These are phyloP conservation scores for Plasmodium cynomolgi DNA, from an alignment of 169 alveolate species.

Conservation along the genomic window DNA sequence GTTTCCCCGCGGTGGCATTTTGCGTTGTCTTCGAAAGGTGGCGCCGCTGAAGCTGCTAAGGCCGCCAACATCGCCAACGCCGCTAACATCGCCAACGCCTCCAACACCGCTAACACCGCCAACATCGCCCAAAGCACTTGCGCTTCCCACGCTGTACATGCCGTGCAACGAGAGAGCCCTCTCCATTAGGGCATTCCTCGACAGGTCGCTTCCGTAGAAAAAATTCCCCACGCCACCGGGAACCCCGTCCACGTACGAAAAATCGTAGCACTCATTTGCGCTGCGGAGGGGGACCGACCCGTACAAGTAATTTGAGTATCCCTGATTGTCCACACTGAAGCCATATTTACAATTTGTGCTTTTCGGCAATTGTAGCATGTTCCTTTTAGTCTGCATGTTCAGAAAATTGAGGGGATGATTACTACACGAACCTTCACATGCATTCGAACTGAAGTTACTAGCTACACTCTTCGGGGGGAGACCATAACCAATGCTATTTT, in stretches of 20 bases:
- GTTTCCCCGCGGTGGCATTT: not conserved
- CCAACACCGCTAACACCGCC: not conserved
- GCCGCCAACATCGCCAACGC: not conserved
- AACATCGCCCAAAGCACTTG: not conserved
- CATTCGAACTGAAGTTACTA: not conserved
- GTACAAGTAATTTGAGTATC: slow-evolving; percentile 29
- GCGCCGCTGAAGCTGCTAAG: not conserved
- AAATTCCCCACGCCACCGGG: not conserved
- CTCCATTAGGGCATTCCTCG: slow-evolving; percentile 26
- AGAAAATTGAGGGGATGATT: slow-evolving; percentile 6
- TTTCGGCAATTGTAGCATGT: not conserved
- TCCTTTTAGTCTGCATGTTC: slow-evolving; percentile 11
- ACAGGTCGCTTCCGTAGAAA: slow-evolving; percentile 4
- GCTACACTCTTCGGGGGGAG: not conserved
- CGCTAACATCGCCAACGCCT: not conserved
- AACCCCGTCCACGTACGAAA: slow-evolving; percentile 3
- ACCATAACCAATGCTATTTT: not conserved
- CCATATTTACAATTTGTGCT: slow-evolving; percentile 9
- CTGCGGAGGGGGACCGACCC: not conserved
- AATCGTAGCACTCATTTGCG: slow-evolving; percentile 21
- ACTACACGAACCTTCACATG: not conserved
- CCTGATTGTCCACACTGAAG: slow-evolving; percentile 1
- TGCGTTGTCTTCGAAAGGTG: not conserved
- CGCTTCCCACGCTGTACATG: slow-evolving; percentile 2
- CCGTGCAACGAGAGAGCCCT: slow-evolving; percentile 19